Percentiles rank a stretch among this genome's conserved stretches.
Evolutionary conservation across 805 yeast species (phyloP).

Genomic region (Hanseniaspora opuntiae): DNA sequence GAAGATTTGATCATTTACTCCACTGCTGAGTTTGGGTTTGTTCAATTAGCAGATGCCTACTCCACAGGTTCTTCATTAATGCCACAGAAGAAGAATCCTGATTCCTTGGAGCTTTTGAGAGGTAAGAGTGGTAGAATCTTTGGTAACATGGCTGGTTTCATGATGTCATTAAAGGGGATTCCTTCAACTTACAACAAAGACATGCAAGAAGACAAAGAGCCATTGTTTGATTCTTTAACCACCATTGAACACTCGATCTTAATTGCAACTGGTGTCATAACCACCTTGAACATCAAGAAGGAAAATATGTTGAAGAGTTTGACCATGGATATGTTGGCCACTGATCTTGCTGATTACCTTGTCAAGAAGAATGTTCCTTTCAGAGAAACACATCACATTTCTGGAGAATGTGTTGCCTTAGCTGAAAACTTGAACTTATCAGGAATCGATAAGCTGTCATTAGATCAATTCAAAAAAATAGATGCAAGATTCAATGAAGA

Average conservation of each 20-base stretch:
- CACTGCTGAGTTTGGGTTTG: conserved; percentile 92
- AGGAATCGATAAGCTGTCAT: conserved; percentile 74
- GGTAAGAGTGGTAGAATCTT: conserved; percentile 97
- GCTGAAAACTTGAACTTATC: conserved; percentile 68
- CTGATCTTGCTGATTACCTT: conserved; percentile 93
- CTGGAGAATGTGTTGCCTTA: conserved; percentile 88
- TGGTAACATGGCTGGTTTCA: conserved; percentile 86
- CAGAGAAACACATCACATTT: conserved; percentile 97
- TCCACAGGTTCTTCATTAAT: conserved; percentile 95
- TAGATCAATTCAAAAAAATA: conserved; percentile 65
- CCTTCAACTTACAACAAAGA: conserved; percentile 97
- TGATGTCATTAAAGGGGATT: conserved; percentile 92
- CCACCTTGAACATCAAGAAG: conserved; percentile 63
- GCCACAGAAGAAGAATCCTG: conserved; percentile 99
- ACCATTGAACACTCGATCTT: conserved; percentile 89
- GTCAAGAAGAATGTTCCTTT: conserved; percentile 98
- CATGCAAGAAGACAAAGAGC: conserved; percentile 98
- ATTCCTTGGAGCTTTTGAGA: conserved; percentile 82
- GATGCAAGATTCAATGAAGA: conserved; percentile 72
- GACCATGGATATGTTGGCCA: conserved; percentile 98
- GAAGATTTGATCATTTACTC: conserved; percentile 94
- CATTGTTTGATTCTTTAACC: conserved; percentile 78
- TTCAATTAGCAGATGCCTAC: conserved; percentile 89
- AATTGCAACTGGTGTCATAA: conserved; percentile 91
- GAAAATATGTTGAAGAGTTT: conserved; percentile 74